phyloP scores from a whole-genome alignment of 805 yeast genomes.

The Saitoella complicata region DNA sequence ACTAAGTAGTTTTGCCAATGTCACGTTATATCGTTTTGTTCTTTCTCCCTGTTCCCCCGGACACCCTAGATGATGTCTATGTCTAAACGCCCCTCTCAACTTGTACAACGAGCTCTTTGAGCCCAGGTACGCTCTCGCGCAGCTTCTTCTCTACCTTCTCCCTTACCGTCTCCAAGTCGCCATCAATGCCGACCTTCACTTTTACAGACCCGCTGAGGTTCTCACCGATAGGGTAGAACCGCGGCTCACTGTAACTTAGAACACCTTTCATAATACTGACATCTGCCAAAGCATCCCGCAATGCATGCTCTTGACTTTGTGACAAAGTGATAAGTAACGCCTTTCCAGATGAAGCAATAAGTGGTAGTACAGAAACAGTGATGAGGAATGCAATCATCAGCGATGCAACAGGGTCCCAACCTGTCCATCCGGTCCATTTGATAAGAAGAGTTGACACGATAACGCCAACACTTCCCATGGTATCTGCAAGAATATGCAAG shows the following conservation, averaged over 20 bases:
- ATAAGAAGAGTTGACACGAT: constrained; percentile 76
- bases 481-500: constrained; percentile 85
- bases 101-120: constrained; percentile 10
- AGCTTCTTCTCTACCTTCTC: constrained; percentile 44
- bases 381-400: constrained; percentile 70
- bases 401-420: constrained; percentile 89
- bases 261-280: constrained; percentile 52
- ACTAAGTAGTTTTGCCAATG: not conserved
- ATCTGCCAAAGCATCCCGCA: constrained; percentile 53
- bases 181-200: constrained; percentile 52
- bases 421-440: constrained; percentile 50
- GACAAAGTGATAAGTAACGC: constrained; percentile 50
- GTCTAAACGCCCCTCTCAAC: constrained; percentile 5
- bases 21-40: too few species aligned
- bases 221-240: constrained; percentile 64
- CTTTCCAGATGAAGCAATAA: constrained; percentile 64
- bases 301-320: constrained; percentile 39
- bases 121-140: constrained; percentile 7
- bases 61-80: too few species aligned
- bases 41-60: too few species aligned
- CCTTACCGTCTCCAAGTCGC: constrained; percentile 43
- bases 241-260: constrained; percentile 69
- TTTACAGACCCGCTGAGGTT: constrained; percentile 64
- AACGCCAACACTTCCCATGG: constrained; percentile 93
- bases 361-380: constrained; percentile 66